A percentile compares a stretch with the other conserved stretches of the same genome.
Conservation (phyloP, 352 stramenopile species). For the Phytophthora crassamura region DNA sequence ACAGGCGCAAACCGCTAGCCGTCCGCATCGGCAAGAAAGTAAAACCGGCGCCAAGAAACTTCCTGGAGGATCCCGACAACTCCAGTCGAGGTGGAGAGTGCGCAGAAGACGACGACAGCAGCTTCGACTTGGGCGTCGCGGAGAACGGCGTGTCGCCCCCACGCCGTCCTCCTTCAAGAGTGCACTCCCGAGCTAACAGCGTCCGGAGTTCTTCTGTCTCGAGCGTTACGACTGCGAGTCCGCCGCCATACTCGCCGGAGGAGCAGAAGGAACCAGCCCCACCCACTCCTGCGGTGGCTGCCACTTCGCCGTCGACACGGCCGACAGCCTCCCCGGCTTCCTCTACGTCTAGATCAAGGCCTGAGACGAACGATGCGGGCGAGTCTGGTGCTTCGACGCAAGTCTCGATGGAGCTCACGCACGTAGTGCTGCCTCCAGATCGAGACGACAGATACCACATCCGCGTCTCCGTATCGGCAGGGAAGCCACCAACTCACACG, state of each 20-base stretch:
- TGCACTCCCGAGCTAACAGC: constrained; percentile 23
- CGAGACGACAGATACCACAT: constrained; percentile 37
- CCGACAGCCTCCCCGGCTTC: neutral
- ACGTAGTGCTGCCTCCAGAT: constrained; percentile 39
- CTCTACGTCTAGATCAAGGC: neutral
- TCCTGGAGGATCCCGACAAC: constrained; percentile 6
- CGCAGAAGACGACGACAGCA: constrained; percentile 30
- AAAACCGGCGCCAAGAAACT: constrained; percentile 17
- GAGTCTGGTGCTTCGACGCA: neutral
- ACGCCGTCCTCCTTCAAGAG: constrained; percentile 31
- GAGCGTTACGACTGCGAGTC: constrained; percentile 18
- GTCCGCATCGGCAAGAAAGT: constrained; percentile 21
- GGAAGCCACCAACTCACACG: constrained; percentile 31
- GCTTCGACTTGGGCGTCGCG: constrained; percentile 31
- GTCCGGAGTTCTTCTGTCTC: constrained; percentile 21
- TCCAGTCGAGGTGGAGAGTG: constrained; percentile 5
- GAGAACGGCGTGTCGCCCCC: constrained; percentile 35
- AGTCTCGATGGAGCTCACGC: constrained; percentile 37
- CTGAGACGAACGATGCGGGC: neutral
- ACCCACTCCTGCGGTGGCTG: neutral
- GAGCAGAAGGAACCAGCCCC: constrained; percentile 7
- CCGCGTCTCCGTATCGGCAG: constrained; percentile 24
- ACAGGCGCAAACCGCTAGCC: neutral
- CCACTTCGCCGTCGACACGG: constrained; percentile 4
- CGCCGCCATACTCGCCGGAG: constrained; percentile 1